Base-by-base conservation (phyloP, 108 stramenopile genomes). In the Stephanodiscus minutulus region DNA sequence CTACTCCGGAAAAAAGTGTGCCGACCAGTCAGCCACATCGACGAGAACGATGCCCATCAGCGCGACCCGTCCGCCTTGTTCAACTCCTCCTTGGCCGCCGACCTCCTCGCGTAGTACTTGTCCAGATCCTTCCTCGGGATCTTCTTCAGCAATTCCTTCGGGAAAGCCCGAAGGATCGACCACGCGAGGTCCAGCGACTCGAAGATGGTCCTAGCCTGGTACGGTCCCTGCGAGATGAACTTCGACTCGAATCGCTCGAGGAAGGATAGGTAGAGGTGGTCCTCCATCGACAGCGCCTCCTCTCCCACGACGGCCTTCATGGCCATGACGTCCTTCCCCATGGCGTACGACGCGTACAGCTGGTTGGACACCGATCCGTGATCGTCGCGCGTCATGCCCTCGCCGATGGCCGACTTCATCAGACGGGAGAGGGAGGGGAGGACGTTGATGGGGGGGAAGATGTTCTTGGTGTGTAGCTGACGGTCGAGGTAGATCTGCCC, bases 251-350 rank as follows among this genome's bases (percentile, higher is more conserved):
- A 99, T 68, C 97, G 93, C 77, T 98, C 97, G 60, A 98, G 91
- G 88, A 99, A 99, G 77, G 88, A 86, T 46, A 99, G 89, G 92
- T 97, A 98, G 62, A 98, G 82, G 85, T 97, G 97, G 91, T 99
- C 98, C 76, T 99, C 99, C 84, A 96, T 96, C 66, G 96, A 97
- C 36, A 99, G 91, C 27, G 98, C 98, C 83, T 99, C 99, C 83
- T 98, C 98, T 82, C 99, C 99, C 49, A 99, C 99, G 77, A 99
- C 99, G 35, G 99, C 98, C 93, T 99, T 98, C 99, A 99, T 99
- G 79, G 99, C 99, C 85, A 97, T 84, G 36, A 98, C 99, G 85
- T 99, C 99, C 96, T 98, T 98, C 87, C 99, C 99, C 94, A 96
- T 96, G 46, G 96, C 97, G 69, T 99, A 99, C 12, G 96, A 96